These are phyloP conservation scores for Neocallimastix lanati DNA, from an alignment of 192 early-diverging fungal species.

Conservation along the genomic window DNA sequence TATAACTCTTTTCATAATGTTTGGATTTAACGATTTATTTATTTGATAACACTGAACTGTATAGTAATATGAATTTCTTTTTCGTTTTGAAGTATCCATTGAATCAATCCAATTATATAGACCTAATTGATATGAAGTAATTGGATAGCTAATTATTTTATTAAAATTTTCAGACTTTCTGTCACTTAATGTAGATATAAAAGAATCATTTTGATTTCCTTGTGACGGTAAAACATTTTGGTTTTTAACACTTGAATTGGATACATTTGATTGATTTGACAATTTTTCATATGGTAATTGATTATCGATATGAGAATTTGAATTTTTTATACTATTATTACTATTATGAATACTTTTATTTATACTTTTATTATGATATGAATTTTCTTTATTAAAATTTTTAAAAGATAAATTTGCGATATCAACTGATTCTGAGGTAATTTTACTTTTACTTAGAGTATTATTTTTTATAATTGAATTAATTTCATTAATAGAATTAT, in stretches of 20 bases:
- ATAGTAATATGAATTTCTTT: neutral
- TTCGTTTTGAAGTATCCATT: neutral
- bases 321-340: no score
- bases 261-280: neutral
- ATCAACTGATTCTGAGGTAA: neutral
- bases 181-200: neutral
- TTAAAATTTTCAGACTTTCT: neutral
- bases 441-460: neutral
- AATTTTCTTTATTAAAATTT: no score
- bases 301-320: no score
- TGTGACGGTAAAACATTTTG: neutral
- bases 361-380: no score
- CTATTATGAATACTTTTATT: no score
- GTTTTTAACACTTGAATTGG: neutral
- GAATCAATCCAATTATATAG: neutral
- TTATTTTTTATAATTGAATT: neutral
- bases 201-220: neutral
- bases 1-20: neutral
- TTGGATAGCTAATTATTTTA: neutral
- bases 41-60: neutral
- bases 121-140: neutral
- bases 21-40: neutral
- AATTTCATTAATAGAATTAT: neutral
- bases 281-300: no score
- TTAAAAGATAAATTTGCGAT: no score